These are phyloP conservation scores for Aschersonia sp. DNA, from an alignment of 2,329 filamentous ascomycete species.

Conservation along the genomic window DNA sequence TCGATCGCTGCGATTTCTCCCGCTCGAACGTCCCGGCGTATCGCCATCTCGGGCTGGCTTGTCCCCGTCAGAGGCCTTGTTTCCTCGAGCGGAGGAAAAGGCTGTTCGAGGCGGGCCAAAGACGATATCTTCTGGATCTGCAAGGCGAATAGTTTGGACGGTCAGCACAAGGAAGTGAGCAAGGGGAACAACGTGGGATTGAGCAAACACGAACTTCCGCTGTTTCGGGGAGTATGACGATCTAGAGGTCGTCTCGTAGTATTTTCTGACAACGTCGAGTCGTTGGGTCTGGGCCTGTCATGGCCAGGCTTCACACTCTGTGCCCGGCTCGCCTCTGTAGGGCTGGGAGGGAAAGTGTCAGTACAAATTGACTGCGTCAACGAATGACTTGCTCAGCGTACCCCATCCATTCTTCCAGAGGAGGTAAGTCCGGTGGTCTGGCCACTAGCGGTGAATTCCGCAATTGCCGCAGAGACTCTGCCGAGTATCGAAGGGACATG, in stretches of 20 bases:
- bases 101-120: constrained; percentile 72
- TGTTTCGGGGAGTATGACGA: constrained; percentile 40
- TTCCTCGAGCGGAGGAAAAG: constrained; percentile 62
- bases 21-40: constrained; percentile 39
- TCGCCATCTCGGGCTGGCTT: constrained; percentile 37
- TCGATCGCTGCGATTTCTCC: constrained; percentile 39
- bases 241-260: constrained; percentile 37
- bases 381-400: constrained; percentile 26
- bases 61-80: constrained; percentile 35
- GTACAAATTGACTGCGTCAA: background rate
- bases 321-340: constrained; percentile 29
- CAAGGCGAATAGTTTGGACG: background rate
- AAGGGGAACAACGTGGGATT: background rate
- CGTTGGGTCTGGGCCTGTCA: constrained; percentile 29
- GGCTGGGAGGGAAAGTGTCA: constrained; percentile 14
- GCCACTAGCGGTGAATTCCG: constrained; percentile 69
- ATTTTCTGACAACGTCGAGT: constrained; percentile 30
- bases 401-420: constrained; percentile 95
- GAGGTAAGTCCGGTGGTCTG: constrained; percentile 66
- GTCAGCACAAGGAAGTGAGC: background rate
- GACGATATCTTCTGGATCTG: constrained; percentile 66
- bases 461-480: constrained; percentile 61
- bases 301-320: constrained; percentile 24
- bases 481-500: constrained; percentile 54
- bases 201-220: constrained; percentile 31